These are phyloP conservation scores for Pulveroboletus sp. DNA, from an alignment of 1,284 basidiomycete species.

Conservation along the genomic window DNA sequence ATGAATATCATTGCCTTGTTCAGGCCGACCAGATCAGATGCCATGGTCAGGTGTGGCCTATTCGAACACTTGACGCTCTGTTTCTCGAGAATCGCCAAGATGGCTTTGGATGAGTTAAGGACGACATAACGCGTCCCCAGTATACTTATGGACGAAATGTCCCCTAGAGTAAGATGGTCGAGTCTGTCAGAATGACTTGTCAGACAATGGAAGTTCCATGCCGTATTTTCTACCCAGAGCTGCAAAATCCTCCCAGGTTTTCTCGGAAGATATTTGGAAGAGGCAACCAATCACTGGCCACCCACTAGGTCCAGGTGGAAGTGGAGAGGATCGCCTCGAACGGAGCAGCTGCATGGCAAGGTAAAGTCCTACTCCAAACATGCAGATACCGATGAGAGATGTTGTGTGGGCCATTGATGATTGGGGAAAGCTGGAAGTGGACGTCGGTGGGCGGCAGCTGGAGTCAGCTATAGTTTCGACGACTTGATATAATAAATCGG, in stretches of 20 bases:
- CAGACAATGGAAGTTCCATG: constrained; percentile 9
- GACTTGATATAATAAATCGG: too few species aligned
- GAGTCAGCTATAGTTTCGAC: too few species aligned
- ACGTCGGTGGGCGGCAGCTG: too few species aligned
- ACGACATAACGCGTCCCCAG: constrained; percentile 28
- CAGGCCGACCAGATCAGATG: constrained; percentile 30
- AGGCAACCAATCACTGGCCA: constrained; percentile 42
- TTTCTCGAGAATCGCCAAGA: constrained; percentile 32
- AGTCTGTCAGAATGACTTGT: background rate
- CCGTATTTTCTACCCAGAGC: constrained; percentile 48
- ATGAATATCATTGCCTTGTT: constrained; percentile 23
- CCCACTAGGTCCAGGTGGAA: constrained; percentile 37
- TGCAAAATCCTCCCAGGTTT: constrained; percentile 39
- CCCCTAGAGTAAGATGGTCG: constrained; percentile 18
- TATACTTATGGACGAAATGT: constrained; percentile 21
- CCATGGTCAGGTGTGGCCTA: constrained; percentile 29
- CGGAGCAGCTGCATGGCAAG: too few species aligned
- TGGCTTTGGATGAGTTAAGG: constrained; percentile 24
- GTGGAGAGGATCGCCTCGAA: too few species aligned
- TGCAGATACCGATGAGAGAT: too few species aligned
- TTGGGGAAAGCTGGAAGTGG: too few species aligned
- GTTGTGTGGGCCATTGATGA: too few species aligned
- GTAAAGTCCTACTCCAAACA: too few species aligned
- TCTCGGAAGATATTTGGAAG: constrained; percentile 42
- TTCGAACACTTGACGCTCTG: constrained; percentile 29